Percentiles rank a stretch among this genome's conserved stretches.
Evolutionary conservation across 129 eudicot species (phyloP).

Genomic region (Pittosporum tobira): DNA sequence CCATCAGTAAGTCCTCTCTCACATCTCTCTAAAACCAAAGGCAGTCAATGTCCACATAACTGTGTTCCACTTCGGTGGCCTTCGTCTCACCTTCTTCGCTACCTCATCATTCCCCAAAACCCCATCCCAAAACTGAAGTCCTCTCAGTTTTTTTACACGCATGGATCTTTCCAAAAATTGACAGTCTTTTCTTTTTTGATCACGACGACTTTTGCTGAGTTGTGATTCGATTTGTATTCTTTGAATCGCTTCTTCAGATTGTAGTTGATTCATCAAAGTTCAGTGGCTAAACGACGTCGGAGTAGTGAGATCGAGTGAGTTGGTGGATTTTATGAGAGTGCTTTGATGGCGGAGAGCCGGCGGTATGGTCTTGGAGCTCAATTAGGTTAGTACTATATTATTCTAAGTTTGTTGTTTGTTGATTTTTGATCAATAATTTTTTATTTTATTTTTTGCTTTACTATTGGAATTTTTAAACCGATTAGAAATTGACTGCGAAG

Average conservation of each 20-base stretch:
- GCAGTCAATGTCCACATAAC: slow-evolving; percentile 19
- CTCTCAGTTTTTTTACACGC: background rate
- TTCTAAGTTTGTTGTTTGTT: too few species aligned
- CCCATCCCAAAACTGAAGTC: background rate
- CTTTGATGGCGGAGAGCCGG: slow-evolving; percentile 15
- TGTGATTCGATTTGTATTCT: background rate
- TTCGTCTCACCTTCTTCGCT: slow-evolving; percentile 9
- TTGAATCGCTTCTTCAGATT: background rate
- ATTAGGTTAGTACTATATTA: slow-evolving; percentile 1
- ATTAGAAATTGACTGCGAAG: too few species aligned
- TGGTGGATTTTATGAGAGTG: background rate
- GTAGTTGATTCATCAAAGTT: background rate
- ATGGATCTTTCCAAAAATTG: too few species aligned
- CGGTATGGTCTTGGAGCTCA: slow-evolving; percentile 19
- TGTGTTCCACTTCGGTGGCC: slow-evolving; percentile 64
- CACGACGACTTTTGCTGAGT: background rate
- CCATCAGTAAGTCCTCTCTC: background rate
- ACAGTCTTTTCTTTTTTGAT: background rate
- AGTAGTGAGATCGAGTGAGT: slow-evolving; percentile 3
- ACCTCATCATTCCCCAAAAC: slow-evolving; percentile 4
- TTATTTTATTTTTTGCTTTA: too few species aligned
- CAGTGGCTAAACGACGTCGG: background rate
- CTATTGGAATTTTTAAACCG: too few species aligned
- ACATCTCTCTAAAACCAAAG: too few species aligned
- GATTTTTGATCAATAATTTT: too few species aligned